phyloP scores from a whole-genome alignment of 2,329 filamentous ascomycete species.

The Byssothecium circinans region DNA sequence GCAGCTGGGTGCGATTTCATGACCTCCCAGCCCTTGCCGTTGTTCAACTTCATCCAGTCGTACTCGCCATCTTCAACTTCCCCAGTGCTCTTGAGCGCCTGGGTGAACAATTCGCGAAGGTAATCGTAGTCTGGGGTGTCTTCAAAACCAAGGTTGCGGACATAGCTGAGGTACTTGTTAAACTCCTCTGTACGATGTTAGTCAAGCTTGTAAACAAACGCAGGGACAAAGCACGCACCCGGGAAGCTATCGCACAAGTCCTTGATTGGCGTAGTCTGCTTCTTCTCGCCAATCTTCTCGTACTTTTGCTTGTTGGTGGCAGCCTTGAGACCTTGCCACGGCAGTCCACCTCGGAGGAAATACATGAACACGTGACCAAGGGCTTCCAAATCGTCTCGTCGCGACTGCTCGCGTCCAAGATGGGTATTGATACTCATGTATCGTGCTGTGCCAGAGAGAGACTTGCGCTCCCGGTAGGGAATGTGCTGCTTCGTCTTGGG shows the following conservation, averaged over 20 bases:
- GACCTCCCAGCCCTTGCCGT: conserved; percentile 87
- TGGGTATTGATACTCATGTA: conserved; percentile 99
- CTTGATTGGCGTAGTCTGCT: conserved; percentile 96
- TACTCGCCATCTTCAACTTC: conserved; percentile 98
- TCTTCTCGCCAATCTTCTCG: conserved; percentile 99
- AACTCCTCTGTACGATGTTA: conserved; percentile 71
- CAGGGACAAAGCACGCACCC: conserved; percentile 50
- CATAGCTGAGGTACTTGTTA: conserved; percentile 95
- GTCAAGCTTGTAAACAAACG: not conserved
- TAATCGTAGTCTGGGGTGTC: conserved; percentile 99
- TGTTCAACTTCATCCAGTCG: conserved; percentile 99
- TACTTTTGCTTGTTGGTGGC: conserved; percentile 93
- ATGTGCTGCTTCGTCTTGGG: conserved; percentile 99
- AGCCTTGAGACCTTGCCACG: conserved; percentile 69
- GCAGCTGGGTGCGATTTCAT: conserved; percentile 70
- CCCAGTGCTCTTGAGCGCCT: conserved; percentile 89
- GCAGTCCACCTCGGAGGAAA: conserved; percentile 66
- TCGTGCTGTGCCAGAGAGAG: conserved; percentile 89
- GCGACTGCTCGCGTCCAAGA: conserved; percentile 91
- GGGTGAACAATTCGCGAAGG: conserved; percentile 91
- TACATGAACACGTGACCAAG: conserved; percentile 72
- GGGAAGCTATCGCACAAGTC: conserved; percentile 96
- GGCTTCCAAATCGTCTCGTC: conserved; percentile 93
- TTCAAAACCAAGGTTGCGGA: conserved; percentile 96
- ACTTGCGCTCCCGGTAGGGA: conserved; percentile 95